These are phyloP conservation scores for Mycena amicta DNA, from an alignment of 768 basidiomycete species.

Conservation along the genomic window DNA sequence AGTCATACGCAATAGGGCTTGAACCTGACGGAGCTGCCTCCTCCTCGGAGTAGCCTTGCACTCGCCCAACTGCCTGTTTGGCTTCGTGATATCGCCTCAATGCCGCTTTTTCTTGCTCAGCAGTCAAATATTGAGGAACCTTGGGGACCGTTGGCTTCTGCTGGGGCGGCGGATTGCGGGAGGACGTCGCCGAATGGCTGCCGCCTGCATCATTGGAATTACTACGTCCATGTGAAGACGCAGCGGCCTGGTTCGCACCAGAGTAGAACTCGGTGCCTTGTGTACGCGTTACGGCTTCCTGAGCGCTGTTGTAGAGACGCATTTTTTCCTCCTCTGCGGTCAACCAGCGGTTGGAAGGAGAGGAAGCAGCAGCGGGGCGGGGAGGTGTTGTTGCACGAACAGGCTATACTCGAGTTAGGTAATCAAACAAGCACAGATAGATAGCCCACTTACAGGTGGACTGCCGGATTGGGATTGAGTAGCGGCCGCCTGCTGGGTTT, in stretches of 20 bases:
- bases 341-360: constrained; percentile 54
- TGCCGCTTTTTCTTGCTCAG: constrained; percentile 77
- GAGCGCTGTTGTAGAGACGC: constrained; percentile 64
- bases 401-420: neutral
- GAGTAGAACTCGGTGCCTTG: constrained; percentile 44
- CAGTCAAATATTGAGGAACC: constrained; percentile 57
- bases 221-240: constrained; percentile 28
- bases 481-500: constrained; percentile 44
- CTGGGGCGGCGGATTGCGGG: constrained; percentile 5
- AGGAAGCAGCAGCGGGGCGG: constrained; percentile 29
- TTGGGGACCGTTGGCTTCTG: constrained; percentile 24
- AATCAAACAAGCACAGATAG: too few relatives aligned
- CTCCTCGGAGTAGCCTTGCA: constrained; percentile 41
- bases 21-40: constrained; percentile 27
- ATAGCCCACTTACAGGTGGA: neutral
- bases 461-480: constrained; percentile 22
- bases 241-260: constrained; percentile 23
- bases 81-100: constrained; percentile 70
- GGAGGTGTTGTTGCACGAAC: constrained; percentile 7
- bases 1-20: constrained; percentile 63
- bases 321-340: constrained; percentile 24
- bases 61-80: constrained; percentile 67
- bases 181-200: constrained; percentile 23
- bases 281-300: constrained; percentile 61
- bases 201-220: constrained; percentile 26